A percentile compares a stretch with the other conserved stretches of the same genome.
phyloP scores from a whole-genome alignment of 192 early-diverging fungal genomes.

The Entophlyctis helioformis region DNA sequence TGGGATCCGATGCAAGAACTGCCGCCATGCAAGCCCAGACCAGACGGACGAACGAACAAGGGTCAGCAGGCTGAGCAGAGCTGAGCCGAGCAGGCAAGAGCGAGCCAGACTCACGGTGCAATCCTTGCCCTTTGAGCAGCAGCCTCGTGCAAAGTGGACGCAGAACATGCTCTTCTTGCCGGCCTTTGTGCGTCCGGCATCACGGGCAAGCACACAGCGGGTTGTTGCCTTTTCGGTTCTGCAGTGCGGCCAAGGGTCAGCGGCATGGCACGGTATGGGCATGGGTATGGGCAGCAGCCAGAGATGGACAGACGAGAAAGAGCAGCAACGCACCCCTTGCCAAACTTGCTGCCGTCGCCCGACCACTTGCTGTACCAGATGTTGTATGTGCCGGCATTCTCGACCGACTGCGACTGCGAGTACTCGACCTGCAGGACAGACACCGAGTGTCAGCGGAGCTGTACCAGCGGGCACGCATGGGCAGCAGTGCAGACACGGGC shows the following conservation, averaged over 20 bases:
- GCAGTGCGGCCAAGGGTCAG: too few relatives aligned
- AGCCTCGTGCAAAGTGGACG: constrained; percentile 71
- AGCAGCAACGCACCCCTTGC: too few relatives aligned
- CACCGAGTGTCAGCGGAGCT: not conserved
- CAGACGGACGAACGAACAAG: too few relatives aligned
- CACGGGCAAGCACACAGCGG: constrained; percentile 48
- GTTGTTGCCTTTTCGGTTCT: constrained; percentile 42
- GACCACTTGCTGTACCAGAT: constrained; percentile 58
- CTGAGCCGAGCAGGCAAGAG: too few relatives aligned
- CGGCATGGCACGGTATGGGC: too few relatives aligned
- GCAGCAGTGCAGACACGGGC: not conserved
- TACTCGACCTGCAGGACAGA: constrained; percentile 1
- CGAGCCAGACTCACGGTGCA: constrained; percentile 24
- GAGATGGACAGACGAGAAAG: too few relatives aligned
- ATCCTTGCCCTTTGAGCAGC: constrained; percentile 54
- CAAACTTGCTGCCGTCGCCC: constrained; percentile 27
- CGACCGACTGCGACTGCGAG: constrained; percentile 20
- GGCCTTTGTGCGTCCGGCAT: constrained; percentile 59
- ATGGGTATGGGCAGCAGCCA: too few relatives aligned
- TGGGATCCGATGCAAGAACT: constrained; percentile 45
- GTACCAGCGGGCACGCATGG: not conserved
- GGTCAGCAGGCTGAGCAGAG: too few relatives aligned
- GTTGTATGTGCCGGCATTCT: constrained; percentile 42
- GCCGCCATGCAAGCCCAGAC: not conserved
- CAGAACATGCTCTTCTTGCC: constrained; percentile 58